Base-by-base conservation (phyloP, 2,329 filamentous ascomycete genomes). In the Aspergillus sp. region DNA sequence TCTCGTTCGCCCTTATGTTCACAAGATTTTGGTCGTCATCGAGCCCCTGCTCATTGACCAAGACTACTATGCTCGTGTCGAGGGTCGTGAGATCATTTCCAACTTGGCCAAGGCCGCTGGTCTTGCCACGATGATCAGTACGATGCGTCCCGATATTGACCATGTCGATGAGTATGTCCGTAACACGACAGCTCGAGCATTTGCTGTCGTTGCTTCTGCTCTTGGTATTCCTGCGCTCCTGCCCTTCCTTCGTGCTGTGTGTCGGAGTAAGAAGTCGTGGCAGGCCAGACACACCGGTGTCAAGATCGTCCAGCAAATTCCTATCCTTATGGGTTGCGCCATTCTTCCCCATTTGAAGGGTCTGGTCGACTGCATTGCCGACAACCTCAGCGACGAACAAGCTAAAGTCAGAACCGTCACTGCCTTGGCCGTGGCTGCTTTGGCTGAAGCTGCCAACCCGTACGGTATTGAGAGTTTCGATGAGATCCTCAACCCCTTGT, bases 401-500 rank as follows among this genome's bases (percentile, higher is more conserved):
- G 94, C 93, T 56, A 99, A 99, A 80, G 95, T 99, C 51, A 86
- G 95, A 68, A 99, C 96, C 3, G 95, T 98, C 51, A 98, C 95
- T 50, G 93, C 91, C 77, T 84, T 99, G 73, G 93, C 95, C 25
- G 95, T 99, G 72, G 95, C 94, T 53, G 95, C 95, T 38, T 81
- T 99, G 60, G 95, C 95, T 27, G 95, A 99, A 78, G 95, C 95
- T 21, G 94, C 95, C 36, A 96, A 96, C 77, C 95, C 95, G 0
- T 99, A 98, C 70, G 95, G 95, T 88, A 99, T 99, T 66, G 95
- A 99, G 79, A 96, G 92, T 70, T 99, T 99, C 69, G 95, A 99
- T 70, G 92, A 96, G 61, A 98, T 99, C 63, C 84, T 99, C 53
- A 97, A 98, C 73, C 95, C 95, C 3, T 84, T 99, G 0, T 99